A percentile compares a stretch with the other conserved stretches of the same genome.
Conservation (phyloP, 2,329 filamentous ascomycete species). For the Fusarium fujikuroi region DNA sequence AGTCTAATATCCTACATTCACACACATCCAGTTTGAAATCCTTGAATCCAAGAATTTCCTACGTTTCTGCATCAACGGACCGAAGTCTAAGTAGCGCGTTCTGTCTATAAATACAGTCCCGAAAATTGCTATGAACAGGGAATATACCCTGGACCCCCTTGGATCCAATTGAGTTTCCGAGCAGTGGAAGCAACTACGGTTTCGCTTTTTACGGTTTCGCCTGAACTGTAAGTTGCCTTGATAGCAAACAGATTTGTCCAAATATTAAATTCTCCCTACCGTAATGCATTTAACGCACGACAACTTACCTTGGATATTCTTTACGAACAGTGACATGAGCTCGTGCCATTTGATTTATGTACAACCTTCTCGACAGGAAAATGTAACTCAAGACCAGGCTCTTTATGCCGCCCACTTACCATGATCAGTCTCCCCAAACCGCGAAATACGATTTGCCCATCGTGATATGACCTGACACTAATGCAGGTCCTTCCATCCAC, state of each 20-base stretch:
- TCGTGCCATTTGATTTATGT: background rate
- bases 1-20: conserved; percentile 13
- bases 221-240: background rate
- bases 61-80: conserved; percentile 8
- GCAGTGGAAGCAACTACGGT: conserved; percentile 3
- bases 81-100: background rate
- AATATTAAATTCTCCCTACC: background rate
- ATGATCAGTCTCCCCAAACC: conserved; percentile 15
- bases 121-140: background rate
- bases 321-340: background rate
- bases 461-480: conserved; percentile 38
- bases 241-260: background rate
- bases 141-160: conserved; percentile 15
- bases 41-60: conserved; percentile 1
- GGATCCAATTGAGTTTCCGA: background rate
- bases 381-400: background rate
- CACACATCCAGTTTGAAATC: background rate
- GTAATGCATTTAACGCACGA: background rate
- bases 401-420: background rate
- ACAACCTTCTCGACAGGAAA: background rate
- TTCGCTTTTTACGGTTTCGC: background rate
- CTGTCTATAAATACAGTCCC: background rate
- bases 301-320: background rate
- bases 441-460: conserved; percentile 34
- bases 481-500: conserved; percentile 44